Evolutionary conservation across 495 filamentous ascomycete species (phyloP).

Genomic region (Penicillium antarcticum): DNA sequence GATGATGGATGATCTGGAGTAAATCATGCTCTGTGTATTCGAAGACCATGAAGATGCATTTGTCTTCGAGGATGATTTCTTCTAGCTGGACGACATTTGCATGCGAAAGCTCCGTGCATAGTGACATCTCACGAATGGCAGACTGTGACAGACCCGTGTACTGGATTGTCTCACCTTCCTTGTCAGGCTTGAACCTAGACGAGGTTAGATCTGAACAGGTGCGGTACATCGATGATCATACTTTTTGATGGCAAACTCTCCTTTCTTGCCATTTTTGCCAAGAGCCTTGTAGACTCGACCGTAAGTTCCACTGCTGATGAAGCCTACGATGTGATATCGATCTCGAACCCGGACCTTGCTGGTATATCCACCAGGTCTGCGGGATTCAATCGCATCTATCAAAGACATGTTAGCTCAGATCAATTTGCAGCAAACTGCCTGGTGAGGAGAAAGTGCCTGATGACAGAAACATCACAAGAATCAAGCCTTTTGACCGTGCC

Average conservation of each 20-base stretch:
- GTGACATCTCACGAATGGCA: constrained; percentile 96
- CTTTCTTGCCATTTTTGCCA: constrained; percentile 68
- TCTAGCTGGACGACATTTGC: constrained; percentile 85
- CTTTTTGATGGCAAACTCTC: constrained; percentile 97
- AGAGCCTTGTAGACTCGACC: constrained; percentile 95
- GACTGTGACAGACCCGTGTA: constrained; percentile 99
- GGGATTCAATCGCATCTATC: constrained; percentile 37
- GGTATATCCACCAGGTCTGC: constrained; percentile 58
- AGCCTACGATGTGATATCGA: constrained; percentile 91
- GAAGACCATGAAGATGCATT: constrained; percentile 99
- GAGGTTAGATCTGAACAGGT: constrained; percentile 15
- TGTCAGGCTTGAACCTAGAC: constrained; percentile 92
- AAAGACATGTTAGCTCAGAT: constrained; percentile 6
- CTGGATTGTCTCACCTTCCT: constrained; percentile 89
- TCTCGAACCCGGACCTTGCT: constrained; percentile 88
- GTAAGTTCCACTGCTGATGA: constrained; percentile 99
- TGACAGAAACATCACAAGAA: constrained; percentile 15
- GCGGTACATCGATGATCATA: constrained; percentile 18
- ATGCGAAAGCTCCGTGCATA: constrained; percentile 90
- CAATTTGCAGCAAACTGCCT: neutral
- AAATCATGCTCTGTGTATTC: constrained; percentile 98
- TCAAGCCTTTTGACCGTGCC: constrained; percentile 12
- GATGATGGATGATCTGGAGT: constrained; percentile 96
- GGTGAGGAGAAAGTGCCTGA: constrained; percentile 4
- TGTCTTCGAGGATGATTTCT: constrained; percentile 97